A percentile compares a stretch with the other conserved stretches of the same genome.
phyloP scores from a whole-genome alignment of 805 yeast species.

The Lachancea thermotolerans region DNA sequence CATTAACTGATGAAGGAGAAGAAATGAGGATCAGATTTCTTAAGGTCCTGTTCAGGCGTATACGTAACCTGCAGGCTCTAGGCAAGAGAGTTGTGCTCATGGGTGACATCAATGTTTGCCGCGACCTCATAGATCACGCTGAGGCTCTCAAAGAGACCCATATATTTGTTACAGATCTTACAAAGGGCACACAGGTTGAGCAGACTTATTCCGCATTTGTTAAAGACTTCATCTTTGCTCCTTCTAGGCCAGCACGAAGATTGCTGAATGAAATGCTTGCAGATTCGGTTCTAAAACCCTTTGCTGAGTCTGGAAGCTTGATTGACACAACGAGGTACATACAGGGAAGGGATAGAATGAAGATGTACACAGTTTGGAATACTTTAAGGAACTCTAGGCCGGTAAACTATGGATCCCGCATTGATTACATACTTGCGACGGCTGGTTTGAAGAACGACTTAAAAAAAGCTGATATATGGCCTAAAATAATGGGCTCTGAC shows the following conservation, averaged over 20 bases:
- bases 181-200: conserved; percentile 33
- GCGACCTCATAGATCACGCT: conserved; percentile 79
- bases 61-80: conserved; percentile 42
- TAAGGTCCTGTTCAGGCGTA: conserved; percentile 51
- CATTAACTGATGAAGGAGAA: conserved; percentile 61
- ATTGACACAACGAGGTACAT: conserved; percentile 52
- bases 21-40: conserved; percentile 52
- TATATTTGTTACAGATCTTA: conserved; percentile 32
- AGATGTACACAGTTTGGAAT: conserved; percentile 91
- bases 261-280: conserved; percentile 41
- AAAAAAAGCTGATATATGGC: conserved; percentile 49
- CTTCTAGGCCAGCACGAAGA: conserved; percentile 36
- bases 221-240: conserved; percentile 32
- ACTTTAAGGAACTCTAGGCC: conserved; percentile 70
- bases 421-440: conserved; percentile 66
- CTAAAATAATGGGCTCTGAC: conserved; percentile 76
- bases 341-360: conserved; percentile 48
- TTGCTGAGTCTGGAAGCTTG: conserved; percentile 38
- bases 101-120: conserved; percentile 84
- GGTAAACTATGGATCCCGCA: conserved; percentile 78
- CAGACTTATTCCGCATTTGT: conserved; percentile 25
- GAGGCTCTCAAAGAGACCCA: conserved; percentile 40
- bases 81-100: conserved; percentile 70
- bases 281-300: conserved; percentile 30
- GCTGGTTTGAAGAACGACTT: conserved; percentile 30